phyloP scores from a whole-genome alignment of 2,329 filamentous ascomycete genomes.

The Zymoseptoria passerinii region DNA sequence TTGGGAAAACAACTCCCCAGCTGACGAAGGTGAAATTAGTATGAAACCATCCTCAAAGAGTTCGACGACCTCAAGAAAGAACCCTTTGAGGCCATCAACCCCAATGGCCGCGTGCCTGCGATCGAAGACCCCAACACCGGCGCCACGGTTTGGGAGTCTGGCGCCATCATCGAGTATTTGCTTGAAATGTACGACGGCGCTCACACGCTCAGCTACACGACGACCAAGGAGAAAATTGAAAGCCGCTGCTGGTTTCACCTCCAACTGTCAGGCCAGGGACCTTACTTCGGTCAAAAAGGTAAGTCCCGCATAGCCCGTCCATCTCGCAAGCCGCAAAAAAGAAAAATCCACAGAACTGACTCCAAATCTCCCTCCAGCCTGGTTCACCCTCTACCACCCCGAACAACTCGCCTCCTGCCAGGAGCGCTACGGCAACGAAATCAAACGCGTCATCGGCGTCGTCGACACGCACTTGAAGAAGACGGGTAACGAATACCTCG shows the following conservation, averaged over 20 bases:
- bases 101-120: conserved; percentile 37
- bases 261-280: conserved; percentile 29
- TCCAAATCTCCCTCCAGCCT: background rate
- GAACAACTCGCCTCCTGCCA: conserved; percentile 36
- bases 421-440: conserved; percentile 39
- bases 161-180: conserved; percentile 24
- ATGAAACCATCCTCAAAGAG: conserved; percentile 29
- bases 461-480: conserved; percentile 34
- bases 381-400: conserved; percentile 33
- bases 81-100: conserved; percentile 34
- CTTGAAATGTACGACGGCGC: conserved; percentile 25
- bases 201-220: conserved; percentile 20
- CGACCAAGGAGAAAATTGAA: conserved; percentile 16
- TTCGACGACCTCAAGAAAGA: conserved; percentile 35
- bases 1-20: conserved; percentile 33
- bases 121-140: conserved; percentile 41
- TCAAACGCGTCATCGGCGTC: conserved; percentile 38
- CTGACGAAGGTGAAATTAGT: conserved; percentile 7
- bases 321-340: too few species aligned
- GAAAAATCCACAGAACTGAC: too few species aligned
- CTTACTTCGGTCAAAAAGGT: conserved; percentile 36
- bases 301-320: too few species aligned
- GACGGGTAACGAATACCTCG: conserved; percentile 30
- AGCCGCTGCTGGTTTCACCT: conserved; percentile 27
- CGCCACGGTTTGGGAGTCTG: conserved; percentile 33